These are phyloP conservation scores for Ganoderma lingzhi DNA, from an alignment of 1,284 basidiomycete genomes.

Conservation along the genomic window DNA sequence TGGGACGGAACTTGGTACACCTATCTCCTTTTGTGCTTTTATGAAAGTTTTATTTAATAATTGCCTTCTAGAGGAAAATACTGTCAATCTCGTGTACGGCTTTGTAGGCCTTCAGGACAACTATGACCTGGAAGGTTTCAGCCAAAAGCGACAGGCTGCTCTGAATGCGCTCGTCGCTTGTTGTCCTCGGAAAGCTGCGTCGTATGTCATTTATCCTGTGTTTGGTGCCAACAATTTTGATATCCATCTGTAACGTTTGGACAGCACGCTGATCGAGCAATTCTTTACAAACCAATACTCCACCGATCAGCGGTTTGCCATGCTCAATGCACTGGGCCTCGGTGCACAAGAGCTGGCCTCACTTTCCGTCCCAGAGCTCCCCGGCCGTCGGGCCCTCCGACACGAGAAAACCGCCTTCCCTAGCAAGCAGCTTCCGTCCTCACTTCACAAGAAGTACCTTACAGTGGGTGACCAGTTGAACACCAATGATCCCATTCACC, in stretches of 20 bases:
- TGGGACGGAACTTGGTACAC: constrained; percentile 85
- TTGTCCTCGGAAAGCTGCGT: constrained; percentile 78
- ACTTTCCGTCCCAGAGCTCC: constrained; percentile 59
- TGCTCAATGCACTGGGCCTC: constrained; percentile 86
- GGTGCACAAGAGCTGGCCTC: constrained; percentile 88
- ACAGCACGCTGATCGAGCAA: constrained; percentile 87
- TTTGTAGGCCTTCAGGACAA: constrained; percentile 85
- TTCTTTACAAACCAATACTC: constrained; percentile 95
- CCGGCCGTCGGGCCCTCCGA: constrained; percentile 41
- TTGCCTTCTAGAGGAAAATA: constrained; percentile 77
- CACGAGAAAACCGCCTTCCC: constrained; percentile 67
- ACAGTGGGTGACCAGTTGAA: constrained; percentile 45
- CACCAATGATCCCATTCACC: constrained; percentile 50
- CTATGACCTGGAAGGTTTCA: constrained; percentile 83
- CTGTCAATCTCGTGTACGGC: constrained; percentile 81
- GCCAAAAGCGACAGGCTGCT: constrained; percentile 79
- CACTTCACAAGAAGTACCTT: constrained; percentile 75
- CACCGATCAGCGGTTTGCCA: constrained; percentile 81
- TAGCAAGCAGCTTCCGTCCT: constrained; percentile 78
- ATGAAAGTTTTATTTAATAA: not conserved
- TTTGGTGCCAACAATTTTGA: not conserved
- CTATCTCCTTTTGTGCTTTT: not conserved
- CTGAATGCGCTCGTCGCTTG: constrained; percentile 84
- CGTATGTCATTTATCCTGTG: constrained; percentile 61
- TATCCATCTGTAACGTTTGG: constrained; percentile 6